Evolutionary conservation across 768 basidiomycete species (phyloP), one percentile per base, ranked within the genome.

Genomic region (Clitopilus passeckerianus): DNA sequence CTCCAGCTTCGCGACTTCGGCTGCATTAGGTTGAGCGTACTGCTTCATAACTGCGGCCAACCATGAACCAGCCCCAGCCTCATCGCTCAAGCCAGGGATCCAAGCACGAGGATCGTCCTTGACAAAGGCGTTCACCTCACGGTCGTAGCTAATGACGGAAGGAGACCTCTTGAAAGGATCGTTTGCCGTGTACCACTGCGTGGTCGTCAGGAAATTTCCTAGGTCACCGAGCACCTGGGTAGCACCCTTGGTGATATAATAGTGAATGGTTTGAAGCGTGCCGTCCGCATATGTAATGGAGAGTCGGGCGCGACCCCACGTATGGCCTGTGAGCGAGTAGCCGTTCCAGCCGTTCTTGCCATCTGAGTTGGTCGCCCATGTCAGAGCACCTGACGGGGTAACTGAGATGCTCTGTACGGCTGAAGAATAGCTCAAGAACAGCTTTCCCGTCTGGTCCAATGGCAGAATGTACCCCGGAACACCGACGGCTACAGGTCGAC

Each of bases 21-120:
- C 73, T 0, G 79, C 80, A 61, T 73, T 79, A 1, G 83, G 83
- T 60, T 83, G 82, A 1, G 73, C 79, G 61, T 70, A 85, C 63
- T 85, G 80, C 61, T 84, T 85, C 81, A 83, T 79, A 2, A 77
- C 70, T 16, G 79, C 82, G 7, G 83, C 81, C 14, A 85, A 64
- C 81, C 81, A 84, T 22, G 81, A 82, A 10, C 82, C 82, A 0
- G 83, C 82, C 27, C 83, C 83, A n/a, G 79, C 83, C 66, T 85
- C 83, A 62, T 85, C 82, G 54, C 80, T 82, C 60, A 84, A 63
- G 0, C 83, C 83, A n/a, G 81, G 77, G 56, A 85, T 85, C 83
- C 83, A 85, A 14, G 81, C 81, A 37, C 83, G 67, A 14, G 80
- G 74, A 58, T 83, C 83, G 62, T 84, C 76, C 61, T 67, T 75